Base-by-base conservation (phyloP, 129 eudicot genomes). In the sunflower (Helianthus annuus) region DNA sequence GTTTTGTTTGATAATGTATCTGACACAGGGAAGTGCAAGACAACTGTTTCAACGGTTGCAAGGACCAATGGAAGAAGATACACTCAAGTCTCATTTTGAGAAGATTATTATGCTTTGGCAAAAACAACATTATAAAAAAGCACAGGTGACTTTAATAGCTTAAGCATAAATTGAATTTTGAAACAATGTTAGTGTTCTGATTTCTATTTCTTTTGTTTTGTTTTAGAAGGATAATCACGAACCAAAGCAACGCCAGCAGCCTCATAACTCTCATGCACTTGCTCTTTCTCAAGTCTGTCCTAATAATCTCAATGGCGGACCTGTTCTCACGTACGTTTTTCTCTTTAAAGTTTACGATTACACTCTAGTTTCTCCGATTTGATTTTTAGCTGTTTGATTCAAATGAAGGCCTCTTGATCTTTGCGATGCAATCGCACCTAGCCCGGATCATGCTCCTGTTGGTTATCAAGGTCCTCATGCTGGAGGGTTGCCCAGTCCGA, bases 261-360 rank as follows among this genome's bases (percentile, higher is more conserved):
- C 96, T 60, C 97, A 90, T 22, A 59, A 71, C 60, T 94, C 98
- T 65, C 98, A 90, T 76, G 76, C 83, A 32, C 51, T 64, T 71
- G 96, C 98, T 65, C 96, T 94, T 55, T 87, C 96, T 76, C 97
- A 90, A 84, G 85, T 84, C 79, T 79, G 80, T 77, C 97, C 98
- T 44, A 94, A 86, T 77, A 87, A 94, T 74, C 79, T 88, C 81
- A 94, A 80, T 68, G 96, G 91, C 70, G 97, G 89, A 56, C 79
- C 85, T 74, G 68, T 84, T 58, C 86, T 94, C 64, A 90, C 98
- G 96, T 93, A 81, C 76, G 92, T 68, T 69, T 74, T 56, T 69
- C 14, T 65, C 5, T 57, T 40, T 14, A 27, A n/a, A 36, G 22
- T 48, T 60, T 55, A 32, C 12, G 10, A 12, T 70, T 78, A 54